phyloP scores from a whole-genome alignment of 495 filamentous ascomycete species.

The Podospora comata region DNA sequence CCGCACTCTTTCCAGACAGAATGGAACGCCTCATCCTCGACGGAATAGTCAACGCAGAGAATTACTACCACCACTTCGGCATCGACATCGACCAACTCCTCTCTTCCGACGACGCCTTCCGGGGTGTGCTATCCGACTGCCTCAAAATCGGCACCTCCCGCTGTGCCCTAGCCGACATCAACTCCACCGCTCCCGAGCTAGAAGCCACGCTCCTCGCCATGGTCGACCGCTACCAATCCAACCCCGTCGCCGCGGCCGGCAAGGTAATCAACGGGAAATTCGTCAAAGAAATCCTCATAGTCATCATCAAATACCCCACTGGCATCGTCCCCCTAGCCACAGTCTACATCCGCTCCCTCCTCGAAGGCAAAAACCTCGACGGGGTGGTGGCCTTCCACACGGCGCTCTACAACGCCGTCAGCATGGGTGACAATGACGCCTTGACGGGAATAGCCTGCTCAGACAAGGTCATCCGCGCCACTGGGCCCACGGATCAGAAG shows the following conservation, averaged over 20 bases:
- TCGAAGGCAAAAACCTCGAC: neutral
- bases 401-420: neutral
- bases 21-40: constrained; percentile 37
- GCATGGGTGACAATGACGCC: constrained; percentile 4
- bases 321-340: neutral
- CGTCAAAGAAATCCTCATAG: neutral
- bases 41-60: constrained; percentile 34
- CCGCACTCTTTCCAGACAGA: constrained; percentile 40
- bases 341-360: neutral
- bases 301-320: constrained; percentile 8
- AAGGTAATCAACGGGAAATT: neutral
- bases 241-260: neutral
- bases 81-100: constrained; percentile 13
- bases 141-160: neutral
- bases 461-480: neutral
- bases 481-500: neutral
- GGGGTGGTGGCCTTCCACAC: neutral
- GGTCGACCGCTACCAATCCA: neutral
- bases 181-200: constrained; percentile 1
- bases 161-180: constrained; percentile 7
- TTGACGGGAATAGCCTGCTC: constrained; percentile 11
- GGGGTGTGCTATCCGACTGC: constrained; percentile 5
- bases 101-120: constrained; percentile 13
- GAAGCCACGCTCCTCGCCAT: neutral
- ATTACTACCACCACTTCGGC: constrained; percentile 29